Evolutionary conservation across 2,329 filamentous ascomycete genomes (phyloP), one percentile per base, ranked within the genome.

Genomic region (Penicillium sp.): DNA sequence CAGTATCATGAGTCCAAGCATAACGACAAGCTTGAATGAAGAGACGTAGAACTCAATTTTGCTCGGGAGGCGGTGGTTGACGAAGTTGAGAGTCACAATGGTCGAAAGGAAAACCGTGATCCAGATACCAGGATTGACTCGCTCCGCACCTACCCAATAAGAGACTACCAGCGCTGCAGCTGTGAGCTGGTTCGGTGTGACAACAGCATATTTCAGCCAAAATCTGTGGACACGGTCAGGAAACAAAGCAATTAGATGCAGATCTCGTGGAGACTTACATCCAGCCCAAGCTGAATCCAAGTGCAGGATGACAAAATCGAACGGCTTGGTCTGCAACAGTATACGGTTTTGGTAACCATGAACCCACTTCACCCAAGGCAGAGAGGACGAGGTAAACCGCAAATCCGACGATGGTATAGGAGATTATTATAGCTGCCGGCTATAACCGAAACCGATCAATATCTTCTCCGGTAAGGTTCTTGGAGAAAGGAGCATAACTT

Each of bases 171-270:
- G 75, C 9, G 89, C 83, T 10, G 83, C 85, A 37, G 90, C 90
- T 0, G 90, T 93, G 39, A 94, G 79, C 69, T 95, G 90, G 67
- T 93, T 94, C 1, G 90, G 89, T 2, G 89, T 92, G 43, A 89
- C 84, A 66, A 95, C 90, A 71, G 93, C 89, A 74, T 93, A 94
- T 68, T 84, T 92, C 73, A 86, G 81, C 82, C 84, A 89, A 66
- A 73, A 76, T 61, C 73, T 76, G 56, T 34, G 32, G 45, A 9
- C 2, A 8, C 13, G 13, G 37, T 54, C 24, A 70, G 37, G 59
- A 16, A 38, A 13, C 8, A 32, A 26, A 8, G n/a, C 7, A 16
- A 32, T 2, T 22, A 11, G 24, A 14, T n/a, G 20, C 3, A 29
- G n/a, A 1, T 20, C 2, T n/a, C 22, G 2, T 14, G n/a, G 7